Evolutionary conservation across 805 yeast species (phyloP), one percentile per base, ranked within the genome.

Genomic region (Lipomyces orientalis): DNA sequence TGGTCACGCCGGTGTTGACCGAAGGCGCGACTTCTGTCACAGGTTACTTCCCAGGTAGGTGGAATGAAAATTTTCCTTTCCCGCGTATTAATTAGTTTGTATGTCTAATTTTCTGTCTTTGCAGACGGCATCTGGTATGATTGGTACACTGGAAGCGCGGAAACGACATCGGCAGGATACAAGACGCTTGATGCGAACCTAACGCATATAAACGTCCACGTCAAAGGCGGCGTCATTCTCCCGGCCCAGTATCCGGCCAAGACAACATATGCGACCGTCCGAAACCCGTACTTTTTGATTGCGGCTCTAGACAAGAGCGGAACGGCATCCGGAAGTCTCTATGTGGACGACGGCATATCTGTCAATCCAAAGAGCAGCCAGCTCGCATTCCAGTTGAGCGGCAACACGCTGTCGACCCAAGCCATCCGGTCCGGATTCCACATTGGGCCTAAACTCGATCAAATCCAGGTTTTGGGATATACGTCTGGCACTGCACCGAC

Each of bases 281-380:
- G 74, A 77, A 96, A 90, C 76, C 94, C 96, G 14, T 90, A 86
- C 75, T 87, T 90, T 0, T 73, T 91, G 35, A 80, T 87, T 1
- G 77, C 90, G 59, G 90, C 88, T 0, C 80, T 87, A 22, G 82
- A 82, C 65, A 66, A 74, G 1, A 66, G 77, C 0, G 85, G 84
- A 0, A 64, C 70, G 5, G 88, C 90, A 0, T 76, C 78, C 0
- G 87, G 87, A 1, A 74, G 76, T 4, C 75, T 91, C 43, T 91
- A 90, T 74, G 76, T 89, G 54, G 97, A 91, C 75, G 97, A 91
- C 77, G 94, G 93, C 14, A 90, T 87, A 72, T 81, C 91, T 0
- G 39, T 56, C 33, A 29, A 31, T 52, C 25, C 33, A 22, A 9
- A 19, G 2, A 7, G 19, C 19, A 52, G 33, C 31, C 55, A 25